Evolutionary conservation across 2,329 filamentous ascomycete species (phyloP).

Genomic region (Ascochyta clinopodiicola): DNA sequence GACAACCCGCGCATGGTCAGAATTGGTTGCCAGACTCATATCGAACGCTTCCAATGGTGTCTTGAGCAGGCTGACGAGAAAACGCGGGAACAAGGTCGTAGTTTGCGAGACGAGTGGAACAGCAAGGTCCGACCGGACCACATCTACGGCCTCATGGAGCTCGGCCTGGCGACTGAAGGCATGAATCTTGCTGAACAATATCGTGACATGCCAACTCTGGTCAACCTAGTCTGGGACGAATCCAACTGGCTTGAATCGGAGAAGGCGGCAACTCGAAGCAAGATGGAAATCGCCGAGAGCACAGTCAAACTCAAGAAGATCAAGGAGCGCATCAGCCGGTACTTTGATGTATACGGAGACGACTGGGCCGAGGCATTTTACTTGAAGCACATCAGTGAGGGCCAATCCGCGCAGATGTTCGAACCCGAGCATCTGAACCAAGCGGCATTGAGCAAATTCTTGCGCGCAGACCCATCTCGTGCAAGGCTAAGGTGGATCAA

Average conservation of each 20-base stretch:
- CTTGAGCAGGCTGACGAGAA: constrained; percentile 59
- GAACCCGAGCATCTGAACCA: constrained; percentile 72
- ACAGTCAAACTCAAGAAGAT: constrained; percentile 52
- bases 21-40: constrained; percentile 63
- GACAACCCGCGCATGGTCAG: constrained; percentile 60
- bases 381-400: constrained; percentile 72
- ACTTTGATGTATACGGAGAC: constrained; percentile 70
- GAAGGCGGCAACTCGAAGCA: constrained; percentile 38
- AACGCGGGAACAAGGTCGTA: constrained; percentile 56
- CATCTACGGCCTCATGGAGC: constrained; percentile 51
- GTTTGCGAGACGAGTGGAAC: constrained; percentile 54
- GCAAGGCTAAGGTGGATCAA: constrained; percentile 94
- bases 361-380: constrained; percentile 80
- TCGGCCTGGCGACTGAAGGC: constrained; percentile 64
- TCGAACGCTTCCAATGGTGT: constrained; percentile 66
- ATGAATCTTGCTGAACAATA: constrained; percentile 69
- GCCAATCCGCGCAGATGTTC: constrained; percentile 59
- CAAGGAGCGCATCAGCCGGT: constrained; percentile 53
- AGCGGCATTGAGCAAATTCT: constrained; percentile 75
- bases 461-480: constrained; percentile 73
- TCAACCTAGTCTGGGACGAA: constrained; percentile 58
- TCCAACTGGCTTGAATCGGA: constrained; percentile 48
- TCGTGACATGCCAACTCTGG: constrained; percentile 67
- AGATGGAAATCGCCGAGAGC: constrained; percentile 45
- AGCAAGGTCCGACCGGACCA: constrained; percentile 50